A percentile compares a stretch with the other conserved stretches of the same genome.
Evolutionary conservation across 2,329 filamentous ascomycete genomes (phyloP).

Genomic region (Diaporthe citrichinensis): DNA sequence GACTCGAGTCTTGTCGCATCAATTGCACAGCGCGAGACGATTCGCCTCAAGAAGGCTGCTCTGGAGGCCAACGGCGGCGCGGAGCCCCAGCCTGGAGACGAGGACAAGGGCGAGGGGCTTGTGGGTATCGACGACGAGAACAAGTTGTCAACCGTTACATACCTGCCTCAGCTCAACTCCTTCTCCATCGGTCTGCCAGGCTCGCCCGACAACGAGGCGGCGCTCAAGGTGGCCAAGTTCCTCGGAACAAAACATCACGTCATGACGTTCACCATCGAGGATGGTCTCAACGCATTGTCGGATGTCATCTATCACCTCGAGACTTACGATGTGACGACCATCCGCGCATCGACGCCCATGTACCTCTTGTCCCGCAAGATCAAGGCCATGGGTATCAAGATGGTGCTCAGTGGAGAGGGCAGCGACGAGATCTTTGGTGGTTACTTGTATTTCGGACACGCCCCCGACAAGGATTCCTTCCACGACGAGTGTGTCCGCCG

Average conservation of each 20-base stretch:
- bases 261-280: slow-evolving; percentile 98
- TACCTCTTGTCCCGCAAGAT: slow-evolving; percentile 98
- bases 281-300: slow-evolving; percentile 94
- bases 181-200: slow-evolving; percentile 98
- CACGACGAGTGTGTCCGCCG: slow-evolving; percentile 95
- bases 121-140: slow-evolving; percentile 96
- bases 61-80: slow-evolving; percentile 61
- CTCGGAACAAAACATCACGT: slow-evolving; percentile 98
- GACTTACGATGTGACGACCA: slow-evolving; percentile 98
- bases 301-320: slow-evolving; percentile 99
- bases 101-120: slow-evolving; percentile 77
- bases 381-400: slow-evolving; percentile 99
- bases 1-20: slow-evolving; percentile 96
- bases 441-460: slow-evolving; percentile 98
- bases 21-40: slow-evolving; percentile 93
- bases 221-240: slow-evolving; percentile 94
- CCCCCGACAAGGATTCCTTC: slow-evolving; percentile 91
- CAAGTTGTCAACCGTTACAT: slow-evolving; percentile 88
- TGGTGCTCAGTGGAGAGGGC: slow-evolving; percentile 97
- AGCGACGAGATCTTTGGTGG: slow-evolving; percentile 99
- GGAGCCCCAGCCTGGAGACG: slow-evolving; percentile 60
- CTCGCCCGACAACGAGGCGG: slow-evolving; percentile 92
- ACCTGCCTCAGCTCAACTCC: slow-evolving; percentile 95
- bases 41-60: slow-evolving; percentile 79
- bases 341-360: slow-evolving; percentile 98